Evolutionary conservation across 805 yeast genomes (phyloP), one percentile per base, ranked within the genome.

Genomic region (Candida sakaeoensis): DNA sequence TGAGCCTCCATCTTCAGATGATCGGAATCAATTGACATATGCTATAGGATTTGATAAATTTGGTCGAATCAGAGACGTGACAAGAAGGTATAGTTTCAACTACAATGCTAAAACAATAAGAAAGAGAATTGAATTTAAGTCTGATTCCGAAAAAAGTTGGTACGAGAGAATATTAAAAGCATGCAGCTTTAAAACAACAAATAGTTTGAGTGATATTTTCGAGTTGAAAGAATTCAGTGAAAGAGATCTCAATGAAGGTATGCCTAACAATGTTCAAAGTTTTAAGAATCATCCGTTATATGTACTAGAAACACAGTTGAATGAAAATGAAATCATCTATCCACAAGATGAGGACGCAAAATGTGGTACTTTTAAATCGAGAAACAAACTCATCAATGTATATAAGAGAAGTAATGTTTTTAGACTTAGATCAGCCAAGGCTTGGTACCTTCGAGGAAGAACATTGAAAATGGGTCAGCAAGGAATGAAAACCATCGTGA

Each of bases 211-310:
- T 6, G 85, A 79, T 48, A 61, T 70, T 14, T 70, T 69, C 41
- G 95, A 88, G 50, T 61, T 72, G 29, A 70, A 74, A 23, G 85
- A 81, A 44, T 78, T 88, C 36, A 59, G 69, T 25, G 72, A 77
- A 36, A 67, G 85, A 39, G 82, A 85, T 33, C 62, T 76, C 13
- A 67, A 73, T 21, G 98, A 93, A 54, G 96, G 95, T 0, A 81
- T 91, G 74, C 99, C 99, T 0, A 80, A 80, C 40, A 85, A 78
- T 51, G 64, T 88, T 18, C 82, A 80, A 37, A 97, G 89, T 49
- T 86, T 90, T 57, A 81, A 80, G 37, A 81, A 81, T 37, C 99
- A 93, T 59, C 99, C 99, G 0, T 60, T 80, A 10, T 93, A 82
- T 58, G 93, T 84, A 0, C 57, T 93, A 10, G 95, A 86, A 55